phyloP scores from a whole-genome alignment of 164 flowering plant genomes.

The Vitis labrusca region DNA sequence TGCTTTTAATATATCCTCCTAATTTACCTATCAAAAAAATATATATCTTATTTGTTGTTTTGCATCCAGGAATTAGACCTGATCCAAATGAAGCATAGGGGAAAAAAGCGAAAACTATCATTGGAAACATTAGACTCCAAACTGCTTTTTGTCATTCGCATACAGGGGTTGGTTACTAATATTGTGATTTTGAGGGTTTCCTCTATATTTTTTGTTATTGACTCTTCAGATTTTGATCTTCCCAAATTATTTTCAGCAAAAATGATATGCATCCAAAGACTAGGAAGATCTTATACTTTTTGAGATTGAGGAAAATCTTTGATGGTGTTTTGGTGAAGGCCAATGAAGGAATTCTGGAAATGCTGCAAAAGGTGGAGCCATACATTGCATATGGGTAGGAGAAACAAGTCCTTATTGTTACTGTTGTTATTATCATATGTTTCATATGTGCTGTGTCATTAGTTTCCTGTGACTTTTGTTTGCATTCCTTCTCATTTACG shows the following conservation, averaged over 20 bases:
- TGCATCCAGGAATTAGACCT: conserved; percentile 65
- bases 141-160: conserved; percentile 73
- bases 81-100: conserved; percentile 65
- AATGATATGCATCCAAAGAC: conserved; percentile 71
- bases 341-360: conserved; percentile 46
- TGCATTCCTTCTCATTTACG: too few relatives aligned
- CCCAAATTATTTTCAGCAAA: conserved; percentile 35
- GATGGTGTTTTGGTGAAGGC: conserved; percentile 73
- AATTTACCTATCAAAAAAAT: not conserved
- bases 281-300: conserved; percentile 47
- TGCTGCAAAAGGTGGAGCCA: conserved; percentile 74
- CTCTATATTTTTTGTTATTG: not conserved
- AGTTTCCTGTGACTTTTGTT: too few relatives aligned
- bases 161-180: conserved; percentile 57
- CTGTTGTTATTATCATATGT: not conserved
- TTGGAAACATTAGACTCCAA: conserved; percentile 30
- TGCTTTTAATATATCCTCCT: too few relatives aligned
- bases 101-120: conserved; percentile 31
- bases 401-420: not conserved
- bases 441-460: not conserved
- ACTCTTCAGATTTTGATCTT: conserved; percentile 1
- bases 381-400: conserved; percentile 83
- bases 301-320: conserved; percentile 47
- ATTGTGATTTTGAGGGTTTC: not conserved
- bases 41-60: not conserved